These are phyloP conservation scores for Cryptosporidium tyzzeri DNA, from an alignment of 169 alveolate species.

Conservation along the genomic window DNA sequence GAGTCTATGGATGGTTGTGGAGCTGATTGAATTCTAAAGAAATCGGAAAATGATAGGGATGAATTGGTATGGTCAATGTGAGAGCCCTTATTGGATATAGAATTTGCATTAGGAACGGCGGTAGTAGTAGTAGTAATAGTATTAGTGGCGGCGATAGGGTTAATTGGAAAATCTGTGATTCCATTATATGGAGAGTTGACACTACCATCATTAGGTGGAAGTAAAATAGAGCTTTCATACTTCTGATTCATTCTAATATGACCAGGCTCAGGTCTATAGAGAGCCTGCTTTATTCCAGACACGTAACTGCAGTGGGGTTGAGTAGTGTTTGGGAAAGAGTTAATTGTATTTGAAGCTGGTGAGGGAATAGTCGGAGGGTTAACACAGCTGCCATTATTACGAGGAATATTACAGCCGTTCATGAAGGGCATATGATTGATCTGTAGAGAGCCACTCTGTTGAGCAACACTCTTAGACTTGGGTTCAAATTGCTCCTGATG, in stretches of 20 bases:
- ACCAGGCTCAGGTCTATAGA: constrained; percentile 27
- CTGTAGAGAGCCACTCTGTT: neutral
- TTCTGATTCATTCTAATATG: constrained; percentile 46
- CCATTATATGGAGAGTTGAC: constrained; percentile 20
- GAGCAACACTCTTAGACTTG: constrained; percentile 4
- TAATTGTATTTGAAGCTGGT: constrained; percentile 2
- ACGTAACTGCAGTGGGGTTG: constrained; percentile 23
- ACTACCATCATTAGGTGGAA: neutral
- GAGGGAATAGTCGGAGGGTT: constrained; percentile 13
- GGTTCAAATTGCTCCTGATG: constrained; percentile 35
- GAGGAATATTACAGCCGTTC: constrained; percentile 61
- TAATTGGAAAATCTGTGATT: neutral
- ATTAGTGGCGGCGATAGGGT: neutral
- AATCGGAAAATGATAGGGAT: constrained; percentile 45
- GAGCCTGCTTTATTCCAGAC: constrained; percentile 39
- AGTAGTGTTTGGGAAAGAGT: constrained; percentile 9
- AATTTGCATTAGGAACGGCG: neutral
- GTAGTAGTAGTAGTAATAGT: neutral
- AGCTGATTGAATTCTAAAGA: constrained; percentile 59
- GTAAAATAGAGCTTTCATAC: constrained; percentile 7
- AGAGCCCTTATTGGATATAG: neutral
- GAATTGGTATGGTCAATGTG: constrained; percentile 2
- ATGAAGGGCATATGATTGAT: neutral
- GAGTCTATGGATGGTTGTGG: constrained; percentile 52
- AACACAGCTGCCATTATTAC: constrained; percentile 47